These are phyloP conservation scores for Mycosphaerelloides madeirae DNA, from an alignment of 2,329 filamentous ascomycete species.

Conservation along the genomic window DNA sequence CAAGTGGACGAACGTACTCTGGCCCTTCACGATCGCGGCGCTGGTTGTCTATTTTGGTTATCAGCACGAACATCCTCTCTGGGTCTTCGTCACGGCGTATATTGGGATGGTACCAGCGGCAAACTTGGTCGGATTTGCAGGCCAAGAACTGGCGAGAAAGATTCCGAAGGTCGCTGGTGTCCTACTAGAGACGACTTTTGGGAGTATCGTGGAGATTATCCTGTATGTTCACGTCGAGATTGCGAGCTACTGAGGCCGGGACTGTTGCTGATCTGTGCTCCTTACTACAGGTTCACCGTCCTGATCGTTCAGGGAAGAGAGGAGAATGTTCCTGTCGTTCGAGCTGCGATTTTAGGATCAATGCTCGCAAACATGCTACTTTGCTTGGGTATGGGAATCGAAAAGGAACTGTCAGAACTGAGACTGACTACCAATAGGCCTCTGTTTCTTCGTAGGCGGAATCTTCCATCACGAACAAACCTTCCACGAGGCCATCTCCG, in stretches of 20 bases:
- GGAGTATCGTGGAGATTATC: slow-evolving; percentile 73
- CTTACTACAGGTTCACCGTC: too few species aligned
- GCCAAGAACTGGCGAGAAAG: slow-evolving; percentile 67
- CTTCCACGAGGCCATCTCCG: slow-evolving; percentile 72
- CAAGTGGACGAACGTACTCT: slow-evolving; percentile 46
- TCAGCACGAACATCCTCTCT: slow-evolving; percentile 27
- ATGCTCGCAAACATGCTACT: slow-evolving; percentile 76
- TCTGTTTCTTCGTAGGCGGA: slow-evolving; percentile 76
- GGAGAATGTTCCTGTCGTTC: slow-evolving; percentile 56
- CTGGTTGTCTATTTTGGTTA: slow-evolving; percentile 43
- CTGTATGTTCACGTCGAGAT: too few species aligned
- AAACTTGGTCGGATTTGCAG: slow-evolving; percentile 56
- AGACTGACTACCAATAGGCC: slow-evolving; percentile 17
- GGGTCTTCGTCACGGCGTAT: slow-evolving; percentile 47
- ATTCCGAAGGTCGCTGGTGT: slow-evolving; percentile 68
- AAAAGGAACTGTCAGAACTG: not conserved
- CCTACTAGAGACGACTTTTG: slow-evolving; percentile 50
- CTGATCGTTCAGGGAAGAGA: slow-evolving; percentile 46
- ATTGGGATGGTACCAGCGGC: slow-evolving; percentile 49
- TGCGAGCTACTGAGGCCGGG: too few species aligned
- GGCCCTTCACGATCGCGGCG: slow-evolving; percentile 47
- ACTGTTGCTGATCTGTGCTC: too few species aligned
- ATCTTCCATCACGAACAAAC: slow-evolving; percentile 62
- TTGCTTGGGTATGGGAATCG: slow-evolving; percentile 57
- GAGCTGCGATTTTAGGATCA: slow-evolving; percentile 76